Evolutionary conservation across 805 yeast species (phyloP).

Genomic region (Lipomyces anomalus): DNA sequence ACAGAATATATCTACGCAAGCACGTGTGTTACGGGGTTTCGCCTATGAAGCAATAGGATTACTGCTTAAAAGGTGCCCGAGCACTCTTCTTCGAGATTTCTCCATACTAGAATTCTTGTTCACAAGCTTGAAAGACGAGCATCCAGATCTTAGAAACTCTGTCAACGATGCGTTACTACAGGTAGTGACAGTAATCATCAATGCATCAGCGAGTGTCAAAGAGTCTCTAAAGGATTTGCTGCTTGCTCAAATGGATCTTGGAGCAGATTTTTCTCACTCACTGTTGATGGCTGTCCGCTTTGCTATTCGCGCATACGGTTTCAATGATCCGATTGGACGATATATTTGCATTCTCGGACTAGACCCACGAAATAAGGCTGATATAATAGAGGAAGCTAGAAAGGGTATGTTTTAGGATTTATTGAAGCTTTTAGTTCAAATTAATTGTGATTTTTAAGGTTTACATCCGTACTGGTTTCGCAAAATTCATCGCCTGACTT

Average conservation of each 20-base stretch:
- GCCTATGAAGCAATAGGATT: constrained; percentile 79
- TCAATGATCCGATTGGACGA: constrained; percentile 63
- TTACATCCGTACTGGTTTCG: constrained; percentile 78
- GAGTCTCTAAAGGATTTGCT: constrained; percentile 39
- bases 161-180: constrained; percentile 67
- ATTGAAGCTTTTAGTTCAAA: not conserved
- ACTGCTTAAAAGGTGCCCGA: constrained; percentile 32
- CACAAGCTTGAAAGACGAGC: constrained; percentile 61
- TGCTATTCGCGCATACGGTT: constrained; percentile 58
- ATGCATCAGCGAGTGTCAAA: constrained; percentile 34
- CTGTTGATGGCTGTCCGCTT: constrained; percentile 63
- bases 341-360: constrained; percentile 62
- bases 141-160: constrained; percentile 54
- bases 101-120: constrained; percentile 60
- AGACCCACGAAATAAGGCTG: constrained; percentile 52
- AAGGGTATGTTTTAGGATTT: constrained; percentile 37
- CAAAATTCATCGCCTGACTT: constrained; percentile 39
- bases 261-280: constrained; percentile 43
- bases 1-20: constrained; percentile 8
- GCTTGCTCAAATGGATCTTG: constrained; percentile 36
- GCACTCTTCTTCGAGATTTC: constrained; percentile 40
- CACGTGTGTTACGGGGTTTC: constrained; percentile 44
- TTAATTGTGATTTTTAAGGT: no score
- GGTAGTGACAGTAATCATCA: constrained; percentile 45
- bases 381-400: constrained; percentile 70